These are phyloP conservation scores for Phlebopus sp. DNA, from an alignment of 1,284 basidiomycete species.

Conservation along the genomic window DNA sequence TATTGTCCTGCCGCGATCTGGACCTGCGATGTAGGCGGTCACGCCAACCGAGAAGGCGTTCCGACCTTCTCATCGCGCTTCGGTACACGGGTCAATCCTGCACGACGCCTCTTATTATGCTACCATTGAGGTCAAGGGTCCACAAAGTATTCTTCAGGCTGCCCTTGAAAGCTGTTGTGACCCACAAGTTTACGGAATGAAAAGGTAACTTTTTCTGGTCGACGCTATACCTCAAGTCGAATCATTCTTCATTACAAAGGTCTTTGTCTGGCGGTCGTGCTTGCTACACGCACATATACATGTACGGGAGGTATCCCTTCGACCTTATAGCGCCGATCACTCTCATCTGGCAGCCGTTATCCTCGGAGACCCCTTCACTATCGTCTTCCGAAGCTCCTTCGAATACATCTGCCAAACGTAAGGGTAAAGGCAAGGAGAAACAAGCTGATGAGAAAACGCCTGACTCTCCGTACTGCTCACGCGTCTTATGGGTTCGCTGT, in stretches of 20 bases:
- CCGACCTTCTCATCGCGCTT: slow-evolving; percentile 84
- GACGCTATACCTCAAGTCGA: background rate
- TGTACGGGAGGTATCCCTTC: slow-evolving; percentile 62
- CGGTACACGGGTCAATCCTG: slow-evolving; percentile 77
- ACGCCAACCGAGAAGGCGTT: slow-evolving; percentile 89
- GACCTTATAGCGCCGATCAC: slow-evolving; percentile 68
- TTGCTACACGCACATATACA: slow-evolving; percentile 64
- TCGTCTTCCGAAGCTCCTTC: background rate
- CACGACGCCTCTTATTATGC: slow-evolving; percentile 87
- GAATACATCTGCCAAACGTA: slow-evolving; percentile 7
- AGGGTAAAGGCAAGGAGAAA: slow-evolving; percentile 21
- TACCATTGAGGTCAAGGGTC: slow-evolving; percentile 70
- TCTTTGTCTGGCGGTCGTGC: slow-evolving; percentile 54
- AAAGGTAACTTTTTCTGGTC: slow-evolving; percentile 42
- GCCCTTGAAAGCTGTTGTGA: slow-evolving; percentile 63
- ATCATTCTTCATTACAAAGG: slow-evolving; percentile 33
- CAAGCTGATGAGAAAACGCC: slow-evolving; percentile 15
- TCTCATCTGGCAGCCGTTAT: slow-evolving; percentile 65
- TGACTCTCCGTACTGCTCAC: slow-evolving; percentile 13
- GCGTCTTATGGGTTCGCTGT: slow-evolving; percentile 70
- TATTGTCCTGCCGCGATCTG: background rate
- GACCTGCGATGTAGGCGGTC: slow-evolving; percentile 48
- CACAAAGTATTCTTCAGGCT: slow-evolving; percentile 48
- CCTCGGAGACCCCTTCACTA: slow-evolving; percentile 5
- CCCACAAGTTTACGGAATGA: slow-evolving; percentile 54